Conservation (phyloP, 352 stramenopile genomes). For the Globisporangium alternatum region DNA sequence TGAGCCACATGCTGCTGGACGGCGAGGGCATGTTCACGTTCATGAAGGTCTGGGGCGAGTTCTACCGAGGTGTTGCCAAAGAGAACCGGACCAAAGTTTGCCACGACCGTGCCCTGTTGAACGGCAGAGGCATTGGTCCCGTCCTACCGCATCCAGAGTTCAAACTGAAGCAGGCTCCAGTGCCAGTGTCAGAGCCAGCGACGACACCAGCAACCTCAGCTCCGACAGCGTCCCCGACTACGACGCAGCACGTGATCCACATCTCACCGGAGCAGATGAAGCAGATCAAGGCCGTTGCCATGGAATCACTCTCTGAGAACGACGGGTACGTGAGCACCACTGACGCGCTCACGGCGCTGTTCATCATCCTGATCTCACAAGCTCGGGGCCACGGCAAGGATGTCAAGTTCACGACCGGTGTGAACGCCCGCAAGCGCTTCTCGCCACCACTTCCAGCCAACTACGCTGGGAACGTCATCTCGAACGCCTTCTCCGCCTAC, state of each 20-base stretch:
- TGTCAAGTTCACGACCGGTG: conserved; percentile 42
- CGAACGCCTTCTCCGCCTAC: conserved; percentile 46
- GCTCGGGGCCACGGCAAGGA: conserved; percentile 39
- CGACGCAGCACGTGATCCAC: conserved; percentile 45
- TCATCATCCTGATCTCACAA: conserved; percentile 46
- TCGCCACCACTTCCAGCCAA: conserved; percentile 37
- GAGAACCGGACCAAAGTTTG: conserved; percentile 25
- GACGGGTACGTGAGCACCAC: conserved; percentile 46
- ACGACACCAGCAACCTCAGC: neutral
- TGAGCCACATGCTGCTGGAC: conserved; percentile 47
- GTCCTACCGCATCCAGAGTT: conserved; percentile 47
- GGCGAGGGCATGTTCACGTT: conserved; percentile 56
- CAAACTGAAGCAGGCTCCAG: conserved; percentile 10
- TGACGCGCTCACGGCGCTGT: conserved; percentile 49
- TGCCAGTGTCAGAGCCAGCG: neutral
- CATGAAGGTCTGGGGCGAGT: conserved; percentile 54
- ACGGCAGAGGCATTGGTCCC: conserved; percentile 15
- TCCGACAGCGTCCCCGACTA: conserved; percentile 18
- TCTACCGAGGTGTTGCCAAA: conserved; percentile 36
- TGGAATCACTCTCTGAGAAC: conserved; percentile 1
- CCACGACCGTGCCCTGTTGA: conserved; percentile 41
- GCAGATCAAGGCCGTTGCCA: conserved; percentile 36
- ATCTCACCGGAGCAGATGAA: conserved; percentile 38
- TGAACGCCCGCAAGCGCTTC: conserved; percentile 49
- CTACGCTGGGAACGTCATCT: conserved; percentile 53